A percentile compares a stretch with the other conserved stretches of the same genome.
phyloP scores from a whole-genome alignment of 805 yeast genomes.

The Pichia rugopelliculosa region DNA sequence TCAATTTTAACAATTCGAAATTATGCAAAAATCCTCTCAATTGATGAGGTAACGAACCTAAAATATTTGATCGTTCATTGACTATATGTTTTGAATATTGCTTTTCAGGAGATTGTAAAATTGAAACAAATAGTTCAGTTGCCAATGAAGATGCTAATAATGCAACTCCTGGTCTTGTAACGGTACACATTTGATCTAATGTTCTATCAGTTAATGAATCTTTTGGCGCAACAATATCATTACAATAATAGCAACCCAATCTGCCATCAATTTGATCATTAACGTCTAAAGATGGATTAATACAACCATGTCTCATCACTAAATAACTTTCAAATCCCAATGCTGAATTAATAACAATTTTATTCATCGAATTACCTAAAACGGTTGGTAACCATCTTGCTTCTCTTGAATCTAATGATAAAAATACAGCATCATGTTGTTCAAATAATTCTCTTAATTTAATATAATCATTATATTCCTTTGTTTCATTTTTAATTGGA shows the following conservation, averaged over 20 bases:
- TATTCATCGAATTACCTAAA: constrained; percentile 55
- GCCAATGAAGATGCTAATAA: constrained; percentile 79
- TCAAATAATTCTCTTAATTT: constrained; percentile 45
- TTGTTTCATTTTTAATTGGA: constrained; percentile 51
- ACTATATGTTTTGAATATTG: constrained; percentile 34
- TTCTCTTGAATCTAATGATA: constrained; percentile 91
- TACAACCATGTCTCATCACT: constrained; percentile 90
- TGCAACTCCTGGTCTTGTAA: constrained; percentile 95
- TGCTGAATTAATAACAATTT: constrained; percentile 85
- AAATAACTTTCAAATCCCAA: constrained; percentile 89
- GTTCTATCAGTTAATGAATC: constrained; percentile 85
- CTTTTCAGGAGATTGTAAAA: constrained; percentile 57
- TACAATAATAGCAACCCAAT: constrained; percentile 92
- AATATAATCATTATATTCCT: constrained; percentile 45
- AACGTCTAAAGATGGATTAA: constrained; percentile 17
- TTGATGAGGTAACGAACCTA: constrained; percentile 85
- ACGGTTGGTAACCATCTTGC: constrained; percentile 97
- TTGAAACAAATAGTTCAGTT: constrained; percentile 71
- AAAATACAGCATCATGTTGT: constrained; percentile 67
- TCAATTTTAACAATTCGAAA: constrained; percentile 55
- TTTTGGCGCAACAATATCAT: constrained; percentile 90
- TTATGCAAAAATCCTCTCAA: constrained; percentile 75
- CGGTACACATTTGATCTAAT: constrained; percentile 97
- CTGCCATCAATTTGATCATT: constrained; percentile 29
- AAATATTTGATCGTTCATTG: constrained; percentile 27